Base-by-base conservation (phyloP, 192 early-diverging fungal species). In the Coemansia aciculifera region DNA sequence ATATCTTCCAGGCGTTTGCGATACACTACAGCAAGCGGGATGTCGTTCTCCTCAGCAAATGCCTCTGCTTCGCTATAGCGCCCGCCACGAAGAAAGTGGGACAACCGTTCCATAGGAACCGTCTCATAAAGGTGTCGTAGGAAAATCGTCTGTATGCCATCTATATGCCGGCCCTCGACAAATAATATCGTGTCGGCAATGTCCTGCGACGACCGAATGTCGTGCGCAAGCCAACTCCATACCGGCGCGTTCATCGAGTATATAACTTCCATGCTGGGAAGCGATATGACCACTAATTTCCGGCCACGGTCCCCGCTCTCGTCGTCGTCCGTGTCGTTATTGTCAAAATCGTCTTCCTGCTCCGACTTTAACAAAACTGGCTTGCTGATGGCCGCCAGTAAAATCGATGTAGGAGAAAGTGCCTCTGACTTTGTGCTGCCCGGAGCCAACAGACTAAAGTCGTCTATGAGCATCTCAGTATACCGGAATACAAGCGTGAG, bases 401-500 rank as follows among this genome's bases (percentile, higher is more conserved):
- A 32, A 3, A 71, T 62, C 40, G 69, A 63, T 29, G 63, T 21
- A 19, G 63, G 40, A 13, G 63, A 12, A 17, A 15, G 13, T 21
- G 9, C 21, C 3, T 46, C n/a, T 2, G 51, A 23, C 5, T 15
- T 34, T 10, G 51, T 23, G 27, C 48, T 38, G 32, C 61, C 34
- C 21, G 64, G 43, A 11, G 66, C 56, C 15, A 71, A 21, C 17
- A 81, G 43, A 21, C 64, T 56, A 81, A 81, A 81, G 67, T 83
- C 75, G 15, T 67, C 72, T 6, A 75, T 34, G 8, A 24, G 49
- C 32, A 39, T 48, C 1, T 66, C 69, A 11, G 48, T 24, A 40
- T 78, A 75, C 4, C 81, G 76, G 32, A 77, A 83, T 29, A 83
- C 69, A 12, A 59, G 81, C 10, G 81, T 83, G 51, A 83, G 59